Conservation (phyloP, 495 filamentous ascomycete species). For the Penicillium turbatum region DNA sequence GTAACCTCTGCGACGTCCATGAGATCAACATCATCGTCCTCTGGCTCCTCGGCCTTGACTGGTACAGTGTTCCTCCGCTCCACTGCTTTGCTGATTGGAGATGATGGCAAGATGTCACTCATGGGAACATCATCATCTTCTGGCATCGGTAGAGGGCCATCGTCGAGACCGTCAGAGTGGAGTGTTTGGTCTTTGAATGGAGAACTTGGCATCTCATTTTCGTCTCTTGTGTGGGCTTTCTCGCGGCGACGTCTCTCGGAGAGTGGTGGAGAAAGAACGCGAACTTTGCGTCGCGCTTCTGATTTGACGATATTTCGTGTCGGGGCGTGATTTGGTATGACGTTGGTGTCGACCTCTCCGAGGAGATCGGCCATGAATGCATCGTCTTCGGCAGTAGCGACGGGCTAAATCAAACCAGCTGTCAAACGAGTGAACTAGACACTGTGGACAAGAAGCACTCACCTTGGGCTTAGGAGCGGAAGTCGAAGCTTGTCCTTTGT, state of each 20-base stretch:
- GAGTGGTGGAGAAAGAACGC: constrained; percentile 71
- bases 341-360: constrained; percentile 82
- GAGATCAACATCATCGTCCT: constrained; percentile 74
- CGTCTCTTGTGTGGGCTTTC: constrained; percentile 38
- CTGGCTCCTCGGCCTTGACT: constrained; percentile 61
- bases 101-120: constrained; percentile 83
- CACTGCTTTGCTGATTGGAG: constrained; percentile 75
- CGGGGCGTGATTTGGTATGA: constrained; percentile 52
- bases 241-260: constrained; percentile 45
- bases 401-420: constrained; percentile 25
- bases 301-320: constrained; percentile 64
- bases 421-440: not conserved
- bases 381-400: constrained; percentile 74
- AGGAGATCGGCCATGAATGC: constrained; percentile 81
- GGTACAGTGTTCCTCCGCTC: constrained; percentile 60
- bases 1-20: constrained; percentile 80
- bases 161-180: constrained; percentile 46
- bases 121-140: constrained; percentile 67
- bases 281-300: constrained; percentile 69
- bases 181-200: constrained; percentile 33
- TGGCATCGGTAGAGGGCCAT: constrained; percentile 47
- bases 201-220: constrained; percentile 39
- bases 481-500: constrained; percentile 56
- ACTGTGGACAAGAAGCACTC: constrained; percentile 13
- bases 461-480: constrained; percentile 78